Base-by-base conservation (phyloP, 306 rosid species). In the Senna siamea region DNA sequence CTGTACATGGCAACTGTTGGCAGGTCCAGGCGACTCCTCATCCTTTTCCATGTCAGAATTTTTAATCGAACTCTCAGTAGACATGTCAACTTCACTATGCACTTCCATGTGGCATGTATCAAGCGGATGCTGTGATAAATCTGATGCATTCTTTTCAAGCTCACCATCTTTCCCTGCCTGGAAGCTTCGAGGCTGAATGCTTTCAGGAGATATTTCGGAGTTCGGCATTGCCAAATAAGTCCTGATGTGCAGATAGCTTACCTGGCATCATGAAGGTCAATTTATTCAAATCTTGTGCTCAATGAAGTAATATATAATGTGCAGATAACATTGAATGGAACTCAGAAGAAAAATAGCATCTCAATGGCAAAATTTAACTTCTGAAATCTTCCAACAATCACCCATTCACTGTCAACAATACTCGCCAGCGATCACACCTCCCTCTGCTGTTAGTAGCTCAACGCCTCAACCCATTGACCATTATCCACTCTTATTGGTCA, bases 201-300 rank as follows among this genome's bases (percentile, higher is more conserved):
- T 81, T 68, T 84, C 89, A 1, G 79, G 68, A 75, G 87, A 72
- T 37, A 79, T 60, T 76, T 89, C 96, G 69, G 34, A 74, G 19
- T 76, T 83, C 75, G 15, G 87, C 93, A 90, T 79, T 32, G 74
- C 28, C 83, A 90, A 84, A 80, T 63, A 84, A 26, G 74, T 62
- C 89, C 84, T 90, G 87, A 93, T 90, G 65, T 87, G 96, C 63
- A 35, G 60, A 75, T 93, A 93, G 65, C 73, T 88, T 70, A 90
- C 59, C 98, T 93, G 69, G 12, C 75, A 85, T 70, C 41, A 55
- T 48, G 5, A 63, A 75, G 14, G 32, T 13, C 57, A 77, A 77
- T 46, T 68, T 77, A 50, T 48, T 82, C 73, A 62, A 56, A 4
- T 72, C 48, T 64, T 74, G 61, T 72, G 66, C 38, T 43, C 80